These are phyloP conservation scores for Coniochaeta ligniaria DNA, from an alignment of 2,329 filamentous ascomycete genomes.

Conservation along the genomic window DNA sequence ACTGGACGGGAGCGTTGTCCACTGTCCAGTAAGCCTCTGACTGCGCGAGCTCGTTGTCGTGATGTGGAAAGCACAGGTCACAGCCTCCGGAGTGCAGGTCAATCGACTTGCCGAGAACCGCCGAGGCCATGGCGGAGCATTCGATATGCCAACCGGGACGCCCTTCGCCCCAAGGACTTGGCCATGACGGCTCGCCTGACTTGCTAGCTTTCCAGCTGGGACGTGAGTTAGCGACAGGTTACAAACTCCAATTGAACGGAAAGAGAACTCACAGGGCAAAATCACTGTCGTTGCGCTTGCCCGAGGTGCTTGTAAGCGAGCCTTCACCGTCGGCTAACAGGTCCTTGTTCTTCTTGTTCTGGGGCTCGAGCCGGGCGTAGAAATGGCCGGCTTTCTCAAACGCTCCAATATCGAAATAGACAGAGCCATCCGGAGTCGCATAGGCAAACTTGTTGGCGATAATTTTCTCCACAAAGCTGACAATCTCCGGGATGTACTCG, in stretches of 20 bases:
- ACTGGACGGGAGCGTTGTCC: constrained; percentile 42
- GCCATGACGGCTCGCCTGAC: constrained; percentile 38
- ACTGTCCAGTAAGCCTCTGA: constrained; percentile 59
- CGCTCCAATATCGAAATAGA: constrained; percentile 86
- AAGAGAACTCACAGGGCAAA: constrained; percentile 63
- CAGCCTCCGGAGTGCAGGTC: constrained; percentile 69
- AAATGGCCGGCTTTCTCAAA: constrained; percentile 81
- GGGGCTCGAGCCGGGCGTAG: constrained; percentile 80
- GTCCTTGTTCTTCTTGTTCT: constrained; percentile 75
- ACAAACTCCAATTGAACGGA: neutral
- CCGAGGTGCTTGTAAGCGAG: constrained; percentile 59
- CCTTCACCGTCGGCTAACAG: constrained; percentile 87
- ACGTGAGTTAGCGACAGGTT: neutral
- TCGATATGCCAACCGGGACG: constrained; percentile 70
- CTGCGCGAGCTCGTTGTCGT: constrained; percentile 64
- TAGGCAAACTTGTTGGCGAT: constrained; percentile 85
- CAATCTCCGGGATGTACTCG: constrained; percentile 84
- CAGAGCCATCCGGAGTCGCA: constrained; percentile 64
- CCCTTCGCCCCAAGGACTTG: constrained; percentile 59
- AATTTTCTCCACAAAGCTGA: constrained; percentile 74
- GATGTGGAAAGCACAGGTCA: constrained; percentile 41
- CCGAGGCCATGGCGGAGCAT: constrained; percentile 66
- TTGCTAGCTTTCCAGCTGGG: constrained; percentile 51
- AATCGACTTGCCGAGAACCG: constrained; percentile 56
- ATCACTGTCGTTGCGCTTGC: constrained; percentile 61